These are phyloP conservation scores for Cercospora sojina DNA, from an alignment of 2,329 filamentous ascomycete genomes.

Conservation along the genomic window DNA sequence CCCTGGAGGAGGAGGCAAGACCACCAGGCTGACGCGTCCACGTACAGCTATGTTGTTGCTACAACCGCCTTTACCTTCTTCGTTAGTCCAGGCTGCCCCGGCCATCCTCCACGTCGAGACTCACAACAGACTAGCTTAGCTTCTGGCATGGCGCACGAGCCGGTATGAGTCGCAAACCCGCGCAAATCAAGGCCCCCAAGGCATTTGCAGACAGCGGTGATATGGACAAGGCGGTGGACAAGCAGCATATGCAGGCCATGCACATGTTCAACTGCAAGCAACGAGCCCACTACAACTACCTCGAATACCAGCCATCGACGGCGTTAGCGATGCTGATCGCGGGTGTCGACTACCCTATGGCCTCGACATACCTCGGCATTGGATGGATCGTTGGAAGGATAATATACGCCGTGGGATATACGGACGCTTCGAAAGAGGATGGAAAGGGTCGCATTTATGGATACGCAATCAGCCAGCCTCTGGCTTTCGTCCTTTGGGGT, in stretches of 20 bases:
- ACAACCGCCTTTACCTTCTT: slow-evolving; percentile 56
- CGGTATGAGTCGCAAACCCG: slow-evolving; percentile 49
- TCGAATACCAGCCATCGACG: slow-evolving; percentile 57
- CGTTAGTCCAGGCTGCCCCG: slow-evolving; percentile 21
- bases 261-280: slow-evolving; percentile 54
- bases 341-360: slow-evolving; percentile 54
- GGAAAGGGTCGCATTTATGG: slow-evolving; percentile 45
- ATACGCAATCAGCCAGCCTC: slow-evolving; percentile 24
- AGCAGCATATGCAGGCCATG: slow-evolving; percentile 45
- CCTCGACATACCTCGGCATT: slow-evolving; percentile 47
- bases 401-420: slow-evolving; percentile 52
- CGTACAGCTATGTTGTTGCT: slow-evolving; percentile 55
- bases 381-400: slow-evolving; percentile 53
- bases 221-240: slow-evolving; percentile 45
- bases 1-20: neutral
- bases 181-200: slow-evolving; percentile 58
- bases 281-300: slow-evolving; percentile 56
- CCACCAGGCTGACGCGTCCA: slow-evolving; percentile 5
- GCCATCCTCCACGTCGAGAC: neutral
- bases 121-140: slow-evolving; percentile 39
- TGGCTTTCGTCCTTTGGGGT: slow-evolving; percentile 32
- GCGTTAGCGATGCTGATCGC: slow-evolving; percentile 54
- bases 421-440: slow-evolving; percentile 39
- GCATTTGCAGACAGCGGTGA: slow-evolving; percentile 58
- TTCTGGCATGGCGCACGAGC: slow-evolving; percentile 54